A percentile compares a stretch with the other conserved stretches of the same genome.
phyloP scores from a whole-genome alignment of 2,329 filamentous ascomycete species.

The Penicillium digitatum region DNA sequence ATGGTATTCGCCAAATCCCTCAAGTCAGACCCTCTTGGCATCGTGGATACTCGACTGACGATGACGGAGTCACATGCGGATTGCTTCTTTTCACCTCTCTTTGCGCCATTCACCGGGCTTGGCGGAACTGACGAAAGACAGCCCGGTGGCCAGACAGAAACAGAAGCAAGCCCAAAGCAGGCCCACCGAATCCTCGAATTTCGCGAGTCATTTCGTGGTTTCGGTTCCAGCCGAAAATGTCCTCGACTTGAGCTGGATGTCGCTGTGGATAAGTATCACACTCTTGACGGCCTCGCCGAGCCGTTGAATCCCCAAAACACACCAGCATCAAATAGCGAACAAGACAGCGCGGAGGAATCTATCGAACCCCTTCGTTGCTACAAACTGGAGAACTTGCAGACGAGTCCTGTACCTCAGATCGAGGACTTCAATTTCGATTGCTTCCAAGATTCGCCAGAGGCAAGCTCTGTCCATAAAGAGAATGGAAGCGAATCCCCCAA shows the following conservation, averaged over 20 bases:
- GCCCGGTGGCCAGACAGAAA: neutral
- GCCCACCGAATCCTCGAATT: neutral
- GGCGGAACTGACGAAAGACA: slow-evolving; percentile 2
- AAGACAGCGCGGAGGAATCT: slow-evolving; percentile 1
- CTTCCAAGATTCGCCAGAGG: slow-evolving; percentile 11
- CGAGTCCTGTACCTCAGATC: slow-evolving; percentile 3
- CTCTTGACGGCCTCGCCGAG: slow-evolving; percentile 16
- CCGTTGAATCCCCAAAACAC: slow-evolving; percentile 19
- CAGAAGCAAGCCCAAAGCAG: neutral
- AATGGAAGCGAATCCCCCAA: neutral
- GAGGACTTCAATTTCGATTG: slow-evolving; percentile 10
- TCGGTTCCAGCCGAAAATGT: neutral
- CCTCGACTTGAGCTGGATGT: slow-evolving; percentile 21
- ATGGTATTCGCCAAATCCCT: slow-evolving; percentile 15
- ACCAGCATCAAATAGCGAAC: slow-evolving; percentile 13
- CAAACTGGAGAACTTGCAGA: slow-evolving; percentile 5
- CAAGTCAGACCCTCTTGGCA: slow-evolving; percentile 16
- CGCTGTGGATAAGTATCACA: slow-evolving; percentile 17
- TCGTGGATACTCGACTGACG: slow-evolving; percentile 17
- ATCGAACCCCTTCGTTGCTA: neutral
- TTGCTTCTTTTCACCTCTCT: slow-evolving; percentile 9
- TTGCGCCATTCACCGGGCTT: slow-evolving; percentile 10
- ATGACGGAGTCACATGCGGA: slow-evolving; percentile 12
- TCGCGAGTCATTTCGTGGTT: neutral
- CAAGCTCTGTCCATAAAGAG: neutral